Evolutionary conservation across 805 yeast species (phyloP), one percentile per base, ranked within the genome.

Genomic region (Cyberlindnera lachancei): DNA sequence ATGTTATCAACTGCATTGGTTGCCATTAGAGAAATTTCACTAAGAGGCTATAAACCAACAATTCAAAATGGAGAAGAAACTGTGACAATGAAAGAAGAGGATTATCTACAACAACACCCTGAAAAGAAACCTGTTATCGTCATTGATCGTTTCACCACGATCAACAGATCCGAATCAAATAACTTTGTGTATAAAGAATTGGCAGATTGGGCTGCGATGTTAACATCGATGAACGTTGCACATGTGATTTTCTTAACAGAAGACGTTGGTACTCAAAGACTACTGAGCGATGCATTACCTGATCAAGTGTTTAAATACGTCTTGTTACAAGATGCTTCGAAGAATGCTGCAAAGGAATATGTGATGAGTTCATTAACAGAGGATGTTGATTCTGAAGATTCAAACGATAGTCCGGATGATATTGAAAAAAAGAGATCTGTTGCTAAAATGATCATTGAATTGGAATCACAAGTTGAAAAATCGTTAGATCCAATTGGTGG

Each of bases 211-310:
- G 84, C 94, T 0, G 77, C 92, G 0, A 66, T 70, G 46, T 60
- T 92, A 39, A 73, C 87, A 22, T 76, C 75, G 35, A 68, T 78
- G 62, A 85, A 87, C 51, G 53, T 79, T 30, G 97, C 97, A 0
- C 96, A 87, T 59, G 97, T 92, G 6, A 72, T 92, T 2, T 78
- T 84, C 50, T 67, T 90, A 28, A 85, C 96, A 1, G 84, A 82
- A 45, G 96, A 90, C 45, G 76, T 84, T 19, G 84, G 94, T 3
- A 74, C 83, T 28, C 63, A 79, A 29, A 83, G 76, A 53, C 60
- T 72, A 9, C 64, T 92, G 37, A 62, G 80, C 0, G 75, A 73
- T 7, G 73, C 94, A 0, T 63, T 92, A 25, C 96, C 98, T 7
- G 82, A 81, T 37, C 88, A 85, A 44, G 92, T 90, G 4, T 82